Evolutionary conservation across 192 early-diverging fungal species (phyloP), one percentile per base, ranked within the genome.

Genomic region (Gaertneriomyces semiglobifer): DNA sequence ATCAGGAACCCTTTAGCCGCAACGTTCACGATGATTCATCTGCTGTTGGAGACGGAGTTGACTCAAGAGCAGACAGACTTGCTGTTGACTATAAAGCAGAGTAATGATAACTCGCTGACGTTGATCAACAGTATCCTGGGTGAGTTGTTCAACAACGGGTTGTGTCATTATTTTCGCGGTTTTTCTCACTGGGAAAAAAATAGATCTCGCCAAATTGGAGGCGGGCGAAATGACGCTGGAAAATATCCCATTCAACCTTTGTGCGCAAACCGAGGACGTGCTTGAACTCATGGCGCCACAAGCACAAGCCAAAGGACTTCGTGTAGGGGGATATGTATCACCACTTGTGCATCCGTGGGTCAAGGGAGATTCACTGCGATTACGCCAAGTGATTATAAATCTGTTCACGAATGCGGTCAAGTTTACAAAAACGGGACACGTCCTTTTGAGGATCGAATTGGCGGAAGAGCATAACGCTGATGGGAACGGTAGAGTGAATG

Each of bases 71-170:
- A 64, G 44, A 12, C 18, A 6, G 69, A 71, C 16, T 45, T 71
- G 39, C 62, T 71, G 42, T 44, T 58, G 33, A 64, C 62, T 0
- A 71, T 71, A 44, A 25, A 48, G 33, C 56, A 19, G 14, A 58
- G 88, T 55, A 85, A 89, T 7, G 86, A 89, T 56, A 88, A 84
- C 58, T 76, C 92, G 40, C 69, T 92, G 61, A 83, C 82, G 7
- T 84, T 94, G 57, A 86, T 94, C 43, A 89, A 94, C 66, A 88
- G 91, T 70, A 87, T 94, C 73, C 77, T 94, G 7, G 92, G 92
- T 78, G 79, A 14, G 68, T 42, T 50, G 7, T 5, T 93, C 60
- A 89, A 88, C 53, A 91, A 89, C 79, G 85, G 69, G 73, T 69
- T 75, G 75, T 18, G 44, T 48, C 45, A 53, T 25, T 45, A 50